Percentiles rank a stretch among this genome's conserved stretches.
Evolutionary conservation across 2,329 filamentous ascomycete genomes (phyloP).

Genomic region (Aspergillus udagawae): DNA sequence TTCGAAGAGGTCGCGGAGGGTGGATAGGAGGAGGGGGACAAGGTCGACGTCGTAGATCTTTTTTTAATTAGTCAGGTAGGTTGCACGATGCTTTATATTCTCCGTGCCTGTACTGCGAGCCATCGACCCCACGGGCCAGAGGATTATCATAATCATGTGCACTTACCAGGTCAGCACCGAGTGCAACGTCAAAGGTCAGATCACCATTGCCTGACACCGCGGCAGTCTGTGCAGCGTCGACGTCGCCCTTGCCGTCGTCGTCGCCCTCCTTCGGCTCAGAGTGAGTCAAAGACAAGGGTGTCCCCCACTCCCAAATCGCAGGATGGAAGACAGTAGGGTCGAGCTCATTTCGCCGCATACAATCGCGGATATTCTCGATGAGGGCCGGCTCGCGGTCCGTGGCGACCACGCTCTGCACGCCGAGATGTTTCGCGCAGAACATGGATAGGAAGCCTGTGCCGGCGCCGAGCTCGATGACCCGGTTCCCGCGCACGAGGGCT

Average conservation of each 20-base stretch:
- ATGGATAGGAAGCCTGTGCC: constrained; percentile 65
- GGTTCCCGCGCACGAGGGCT: constrained; percentile 48
- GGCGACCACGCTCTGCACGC: constrained; percentile 50
- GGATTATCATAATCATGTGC: background rate
- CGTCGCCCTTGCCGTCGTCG: constrained; percentile 4
- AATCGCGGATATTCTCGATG: constrained; percentile 37
- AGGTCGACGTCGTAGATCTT: constrained; percentile 60
- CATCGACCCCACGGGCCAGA: background rate
- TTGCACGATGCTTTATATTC: background rate
- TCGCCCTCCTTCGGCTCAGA: constrained; percentile 1
- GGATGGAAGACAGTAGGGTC: constrained; percentile 21
- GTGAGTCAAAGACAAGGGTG: constrained; percentile 15
- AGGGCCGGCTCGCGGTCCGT: constrained; percentile 58
- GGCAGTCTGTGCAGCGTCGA: background rate
- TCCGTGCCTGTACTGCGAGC: background rate
- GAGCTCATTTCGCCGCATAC: constrained; percentile 32
- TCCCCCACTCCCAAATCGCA: constrained; percentile 43
- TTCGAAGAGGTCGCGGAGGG: constrained; percentile 54
- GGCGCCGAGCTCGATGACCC: constrained; percentile 61
- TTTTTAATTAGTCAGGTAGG: background rate
- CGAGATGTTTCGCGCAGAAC: constrained; percentile 57
- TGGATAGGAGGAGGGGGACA: constrained; percentile 55
- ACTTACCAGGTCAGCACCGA: constrained; percentile 41
- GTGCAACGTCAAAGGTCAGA: constrained; percentile 34
- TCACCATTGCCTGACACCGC: background rate